phyloP scores from a whole-genome alignment of 441 rosid species.

The Adansonia rubrostipa region DNA sequence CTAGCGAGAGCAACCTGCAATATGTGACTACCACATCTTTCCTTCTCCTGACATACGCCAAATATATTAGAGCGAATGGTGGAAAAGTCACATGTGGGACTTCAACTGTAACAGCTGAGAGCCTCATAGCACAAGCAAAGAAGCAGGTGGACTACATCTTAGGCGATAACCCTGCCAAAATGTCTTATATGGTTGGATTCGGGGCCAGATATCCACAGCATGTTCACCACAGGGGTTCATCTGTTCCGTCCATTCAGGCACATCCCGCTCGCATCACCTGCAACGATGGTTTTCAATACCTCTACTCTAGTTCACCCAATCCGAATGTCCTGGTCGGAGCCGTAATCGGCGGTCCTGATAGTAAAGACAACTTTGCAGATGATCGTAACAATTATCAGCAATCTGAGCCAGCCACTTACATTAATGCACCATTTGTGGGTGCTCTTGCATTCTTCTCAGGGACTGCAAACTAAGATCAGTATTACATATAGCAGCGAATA shows the following conservation, averaged over 20 bases:
- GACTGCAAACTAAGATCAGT: conserved; percentile 22
- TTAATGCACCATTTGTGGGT: conserved; percentile 92
- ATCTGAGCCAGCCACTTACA: conserved; percentile 85
- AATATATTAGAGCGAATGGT: conserved; percentile 59
- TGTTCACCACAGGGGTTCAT: conserved; percentile 92
- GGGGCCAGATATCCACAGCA: conserved; percentile 62
- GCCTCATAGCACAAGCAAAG: conserved; percentile 49
- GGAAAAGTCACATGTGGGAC: conserved; percentile 47
- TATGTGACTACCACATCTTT: conserved; percentile 71
- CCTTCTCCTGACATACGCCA: conserved; percentile 76
- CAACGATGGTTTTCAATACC: conserved; percentile 58
- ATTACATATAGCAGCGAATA: not conserved
- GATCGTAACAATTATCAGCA: conserved; percentile 69
- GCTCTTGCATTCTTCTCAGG: conserved; percentile 66
- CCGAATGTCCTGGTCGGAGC: conserved; percentile 82
- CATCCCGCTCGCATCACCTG: conserved; percentile 64
- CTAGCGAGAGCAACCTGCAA: conserved; percentile 74
- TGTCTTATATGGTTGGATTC: conserved; percentile 91
- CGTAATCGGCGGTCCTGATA: conserved; percentile 78
- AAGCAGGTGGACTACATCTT: conserved; percentile 77
- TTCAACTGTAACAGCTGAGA: conserved; percentile 44
- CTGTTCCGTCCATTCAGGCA: conserved; percentile 57
- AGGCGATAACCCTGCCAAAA: conserved; percentile 76
- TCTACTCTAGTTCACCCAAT: conserved; percentile 56
- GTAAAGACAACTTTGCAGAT: conserved; percentile 59